Base-by-base conservation (phyloP, 169 alveolate species). In the Plasmodium vinckei region DNA sequence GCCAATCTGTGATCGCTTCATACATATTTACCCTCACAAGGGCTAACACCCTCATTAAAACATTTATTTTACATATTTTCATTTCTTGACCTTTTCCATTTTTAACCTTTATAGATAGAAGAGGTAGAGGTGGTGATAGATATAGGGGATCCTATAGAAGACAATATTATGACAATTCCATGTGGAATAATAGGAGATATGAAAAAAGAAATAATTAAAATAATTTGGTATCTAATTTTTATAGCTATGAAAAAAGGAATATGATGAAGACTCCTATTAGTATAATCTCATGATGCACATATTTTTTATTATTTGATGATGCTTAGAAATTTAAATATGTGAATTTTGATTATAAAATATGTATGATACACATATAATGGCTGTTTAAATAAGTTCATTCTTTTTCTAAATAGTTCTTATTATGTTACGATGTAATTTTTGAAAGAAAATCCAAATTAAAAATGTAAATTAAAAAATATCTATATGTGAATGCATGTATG, bases 161-260 rank as follows among this genome's bases (percentile, higher is more conserved):
- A 69, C 44, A 25, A 15, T 77, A 77, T 46, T 64, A 77, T 57
- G 88, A 77, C 21, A 49, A 73, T n/a, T 68, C 88, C 27, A 77
- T 64, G 88, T 77, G 88, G 88, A 77, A 77, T 56, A 77, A 77
- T 44, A 77, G 77, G n/a, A 54, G 88, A 77, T 77, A 49, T 57
- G 88, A 77, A 77, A 77, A 77, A 68, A 77, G 77, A 21, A 77
- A 49, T 63, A 33, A 33, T 33, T 33, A 33, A 33, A 33, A 33
- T 4, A 33, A 33, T 4, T 33, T 33, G 1, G 42, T 33, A 33
- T 6, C 42, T 33, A 33, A 33, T 33, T 33, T 4, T 4, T 3
- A 33, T 33, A 33, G 42, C 42, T 2, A 3, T 33, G 42, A 4
- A 33, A 33, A 33, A 73, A 73, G 23, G 5, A 65, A 19, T 59